Evolutionary conservation across 371 early-diverging fungal species (phyloP).

Genomic region (Actinomucor elegans): DNA sequence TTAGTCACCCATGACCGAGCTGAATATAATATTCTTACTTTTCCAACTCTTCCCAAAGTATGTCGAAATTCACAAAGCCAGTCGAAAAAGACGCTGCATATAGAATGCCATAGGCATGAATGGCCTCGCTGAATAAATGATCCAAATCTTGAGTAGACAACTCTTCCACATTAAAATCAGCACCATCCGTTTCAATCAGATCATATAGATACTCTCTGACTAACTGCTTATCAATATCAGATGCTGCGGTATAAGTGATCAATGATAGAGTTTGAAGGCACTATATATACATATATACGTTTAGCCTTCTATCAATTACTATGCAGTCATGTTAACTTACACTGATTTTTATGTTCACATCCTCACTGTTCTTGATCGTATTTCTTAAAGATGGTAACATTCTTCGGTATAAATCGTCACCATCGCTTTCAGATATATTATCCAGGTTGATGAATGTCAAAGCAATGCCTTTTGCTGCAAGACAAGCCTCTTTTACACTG

Average conservation of each 20-base stretch:
- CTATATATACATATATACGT: conserved; percentile 16
- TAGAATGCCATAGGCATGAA: conserved; percentile 52
- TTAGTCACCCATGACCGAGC: too few species aligned
- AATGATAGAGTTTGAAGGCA: conserved; percentile 54
- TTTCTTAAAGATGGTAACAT: conserved; percentile 50
- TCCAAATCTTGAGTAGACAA: conserved; percentile 29
- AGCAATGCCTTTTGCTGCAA: conserved; percentile 62
- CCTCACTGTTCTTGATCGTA: conserved; percentile 46
- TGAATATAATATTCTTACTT: too few species aligned
- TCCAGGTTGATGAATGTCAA: conserved; percentile 72
- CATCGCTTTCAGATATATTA: conserved; percentile 44
- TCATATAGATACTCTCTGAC: conserved; percentile 39
- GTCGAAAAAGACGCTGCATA: conserved; percentile 51
- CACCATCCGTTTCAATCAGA: conserved; percentile 44
- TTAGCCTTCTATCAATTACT: not conserved
- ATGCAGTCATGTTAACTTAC: conserved; percentile 22
- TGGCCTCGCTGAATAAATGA: conserved; percentile 37
- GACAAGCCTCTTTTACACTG: conserved; percentile 54
- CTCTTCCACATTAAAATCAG: conserved; percentile 31
- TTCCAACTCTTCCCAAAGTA: conserved; percentile 52
- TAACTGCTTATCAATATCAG: conserved; percentile 55
- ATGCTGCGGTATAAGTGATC: conserved; percentile 63
- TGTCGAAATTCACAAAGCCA: conserved; percentile 36
- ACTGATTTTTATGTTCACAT: conserved; percentile 43
- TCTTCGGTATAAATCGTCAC: conserved; percentile 59